Evolutionary conservation across 2,329 filamentous ascomycete genomes (phyloP), one percentile per base, ranked within the genome.

Genomic region (Diaporthe australafricana): DNA sequence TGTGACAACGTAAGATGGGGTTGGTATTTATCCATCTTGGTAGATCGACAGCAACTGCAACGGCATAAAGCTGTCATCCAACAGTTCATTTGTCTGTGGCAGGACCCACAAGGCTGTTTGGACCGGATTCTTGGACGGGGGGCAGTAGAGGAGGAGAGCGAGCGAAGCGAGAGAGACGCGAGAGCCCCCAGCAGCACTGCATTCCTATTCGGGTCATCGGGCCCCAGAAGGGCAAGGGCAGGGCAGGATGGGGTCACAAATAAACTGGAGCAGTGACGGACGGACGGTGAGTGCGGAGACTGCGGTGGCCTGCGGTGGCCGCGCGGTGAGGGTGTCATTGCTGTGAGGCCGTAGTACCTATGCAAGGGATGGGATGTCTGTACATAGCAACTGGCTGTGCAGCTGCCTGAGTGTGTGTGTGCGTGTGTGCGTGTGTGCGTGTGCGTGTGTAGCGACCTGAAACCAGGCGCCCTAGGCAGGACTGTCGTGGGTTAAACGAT

Each of bases 401-500:
- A 63, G 40, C 7, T 5, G 32, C 32, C n/a, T n/a, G n/a, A 35
- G 38, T 11, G 38, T n/a, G n/a, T n/a, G 38, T 14, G 38, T 3
- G 38, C 14, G 32, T 35, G 32, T 14, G 38, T 16, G 38, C 4
- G 57, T 16, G 57, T 25, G 42, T 9, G 60, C 42, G 30, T 25
- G 60, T 25, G 42, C 32, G 60, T 38, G 60, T 38, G 57, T 35
- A 35, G 42, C 42, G 42, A 63, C 42, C 60, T 63, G 60, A 63
- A 63, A 63, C 60, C 27, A 48, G 60, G 27, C 60, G 60, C 27
- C 60, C 42, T 63, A 63, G 42, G 42, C 20, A 63, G 60, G 60
- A 63, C 60, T 48, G 60, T 63, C 60, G 60, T 63, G 60, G 57
- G 60, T 63, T 63, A 63, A 63, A 63, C 60, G 60, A 63, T 63